These are phyloP conservation scores for Durio zibethinus DNA, from an alignment of 345 rosid genomes.

Conservation along the genomic window DNA sequence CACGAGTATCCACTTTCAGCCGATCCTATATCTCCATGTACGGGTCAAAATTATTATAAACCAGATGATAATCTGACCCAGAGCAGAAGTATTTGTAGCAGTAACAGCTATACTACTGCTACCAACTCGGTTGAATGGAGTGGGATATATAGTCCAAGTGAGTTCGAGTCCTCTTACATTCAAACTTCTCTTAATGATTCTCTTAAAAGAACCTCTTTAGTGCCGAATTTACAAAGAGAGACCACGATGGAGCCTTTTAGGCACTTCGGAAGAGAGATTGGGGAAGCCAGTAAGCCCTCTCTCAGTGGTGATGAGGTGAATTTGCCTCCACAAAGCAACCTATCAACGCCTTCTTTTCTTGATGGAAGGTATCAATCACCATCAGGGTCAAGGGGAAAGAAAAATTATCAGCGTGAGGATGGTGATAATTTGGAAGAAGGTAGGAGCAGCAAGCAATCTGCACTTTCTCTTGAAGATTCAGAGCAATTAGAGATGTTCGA, in stretches of 20 bases:
- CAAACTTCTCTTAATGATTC: slow-evolving; percentile 6
- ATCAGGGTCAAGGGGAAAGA: slow-evolving; percentile 29
- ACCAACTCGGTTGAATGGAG: slow-evolving; percentile 3
- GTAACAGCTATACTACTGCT: neutral
- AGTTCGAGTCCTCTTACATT: neutral
- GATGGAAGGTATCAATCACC: slow-evolving; percentile 16
- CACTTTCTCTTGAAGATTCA: slow-evolving; percentile 39
- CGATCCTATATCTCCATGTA: neutral
- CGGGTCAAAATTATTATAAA: neutral
- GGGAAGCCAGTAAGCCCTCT: neutral
- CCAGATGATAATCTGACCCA: slow-evolving; percentile 15
- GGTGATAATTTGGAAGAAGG: slow-evolving; percentile 30
- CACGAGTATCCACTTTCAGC: slow-evolving; percentile 32
- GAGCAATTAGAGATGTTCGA: slow-evolving; percentile 45
- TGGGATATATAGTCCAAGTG: slow-evolving; percentile 6
- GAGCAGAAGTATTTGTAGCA: slow-evolving; percentile 13
- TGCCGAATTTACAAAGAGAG: slow-evolving; percentile 21
- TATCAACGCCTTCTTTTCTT: neutral
- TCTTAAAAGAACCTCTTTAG: slow-evolving; percentile 22
- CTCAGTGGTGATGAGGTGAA: neutral
- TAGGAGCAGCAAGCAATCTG: slow-evolving; percentile 49
- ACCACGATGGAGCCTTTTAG: neutral
- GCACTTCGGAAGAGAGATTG: neutral
- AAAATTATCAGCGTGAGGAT: slow-evolving; percentile 32
- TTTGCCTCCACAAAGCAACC: neutral